Evolutionary conservation across 352 stramenopile genomes (phyloP).

Genomic region (Phytophthora pisi): DNA sequence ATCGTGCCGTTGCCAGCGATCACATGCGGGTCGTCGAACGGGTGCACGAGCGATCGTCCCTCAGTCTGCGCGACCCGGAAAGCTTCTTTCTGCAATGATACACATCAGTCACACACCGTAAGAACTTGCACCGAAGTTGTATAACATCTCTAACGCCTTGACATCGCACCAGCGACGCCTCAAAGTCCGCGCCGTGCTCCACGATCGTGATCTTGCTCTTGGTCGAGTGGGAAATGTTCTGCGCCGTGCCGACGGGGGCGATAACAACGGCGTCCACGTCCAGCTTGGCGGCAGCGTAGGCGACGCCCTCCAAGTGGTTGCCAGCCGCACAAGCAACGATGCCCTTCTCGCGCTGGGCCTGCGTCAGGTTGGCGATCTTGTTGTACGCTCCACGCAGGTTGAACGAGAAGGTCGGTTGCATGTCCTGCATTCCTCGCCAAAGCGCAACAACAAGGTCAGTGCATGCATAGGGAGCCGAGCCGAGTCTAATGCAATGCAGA

Average conservation of each 20-base stretch:
- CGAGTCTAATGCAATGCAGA: no score
- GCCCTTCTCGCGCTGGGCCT: constrained; percentile 75
- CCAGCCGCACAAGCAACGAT: constrained; percentile 87
- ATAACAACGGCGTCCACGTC: constrained; percentile 95
- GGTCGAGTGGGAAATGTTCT: constrained; percentile 82
- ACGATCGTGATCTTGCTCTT: constrained; percentile 91
- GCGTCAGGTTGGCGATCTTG: constrained; percentile 96
- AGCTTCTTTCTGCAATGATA: constrained; percentile 78
- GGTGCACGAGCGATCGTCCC: constrained; percentile 95
- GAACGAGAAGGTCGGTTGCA: constrained; percentile 98
- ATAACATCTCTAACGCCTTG: not conserved
- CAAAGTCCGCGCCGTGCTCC: constrained; percentile 96
- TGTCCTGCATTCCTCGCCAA: constrained; percentile 63
- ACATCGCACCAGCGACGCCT: constrained; percentile 86
- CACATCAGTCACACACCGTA: constrained; percentile 1
- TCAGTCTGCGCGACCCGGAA: constrained; percentile 91
- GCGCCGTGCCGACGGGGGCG: constrained; percentile 94
- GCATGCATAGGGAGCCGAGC: no score
- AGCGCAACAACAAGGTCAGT: no score
- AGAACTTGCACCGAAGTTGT: not conserved
- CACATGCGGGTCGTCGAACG: constrained; percentile 97
- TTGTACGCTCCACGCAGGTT: constrained; percentile 99
- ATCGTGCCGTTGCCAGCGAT: constrained; percentile 98
- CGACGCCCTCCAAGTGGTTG: constrained; percentile 98
- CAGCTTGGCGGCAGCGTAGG: constrained; percentile 94